Percentiles rank a stretch among this genome's conserved stretches.
Conservation (phyloP, 129 eudicot genomes). For the Deinandra increscens region DNA sequence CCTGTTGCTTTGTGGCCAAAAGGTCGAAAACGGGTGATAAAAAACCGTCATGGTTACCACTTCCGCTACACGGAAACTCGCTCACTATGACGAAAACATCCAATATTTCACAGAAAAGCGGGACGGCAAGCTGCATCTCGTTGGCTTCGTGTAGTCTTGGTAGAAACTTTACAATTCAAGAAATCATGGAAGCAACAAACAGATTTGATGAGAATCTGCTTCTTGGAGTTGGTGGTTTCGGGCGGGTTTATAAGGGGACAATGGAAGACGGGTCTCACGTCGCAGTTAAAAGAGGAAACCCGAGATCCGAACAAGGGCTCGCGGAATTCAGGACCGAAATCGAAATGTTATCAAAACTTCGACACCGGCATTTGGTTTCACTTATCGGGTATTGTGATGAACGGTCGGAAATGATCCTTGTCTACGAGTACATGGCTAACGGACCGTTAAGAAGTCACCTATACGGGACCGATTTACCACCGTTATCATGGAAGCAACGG, state of each 20-base stretch:
- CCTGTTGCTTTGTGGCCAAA: constrained; percentile 11
- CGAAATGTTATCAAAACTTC: constrained; percentile 67
- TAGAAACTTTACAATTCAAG: constrained; percentile 56
- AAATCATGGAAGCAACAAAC: constrained; percentile 64
- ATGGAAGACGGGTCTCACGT: constrained; percentile 54
- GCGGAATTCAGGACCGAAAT: constrained; percentile 76
- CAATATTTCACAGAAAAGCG: constrained; percentile 35
- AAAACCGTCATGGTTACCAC: constrained; percentile 35
- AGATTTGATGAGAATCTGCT: constrained; percentile 60
- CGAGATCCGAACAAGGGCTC: constrained; percentile 73
- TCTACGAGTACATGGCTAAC: constrained; percentile 78
- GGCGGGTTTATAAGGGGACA: constrained; percentile 66
- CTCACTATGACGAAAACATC: constrained; percentile 46
- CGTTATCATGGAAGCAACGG: constrained; percentile 64
- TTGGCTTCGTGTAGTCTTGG: constrained; percentile 45
- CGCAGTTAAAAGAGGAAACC: constrained; percentile 75
- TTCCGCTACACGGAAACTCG: constrained; percentile 39
- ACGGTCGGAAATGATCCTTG: constrained; percentile 71
- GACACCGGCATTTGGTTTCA: constrained; percentile 76
- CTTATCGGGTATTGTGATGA: constrained; percentile 79
- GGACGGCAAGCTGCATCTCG: constrained; percentile 27
- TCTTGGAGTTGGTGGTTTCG: constrained; percentile 84
- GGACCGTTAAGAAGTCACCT: constrained; percentile 74
- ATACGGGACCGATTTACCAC: constrained; percentile 52
- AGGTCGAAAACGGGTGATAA: constrained; percentile 29